These are phyloP conservation scores for Steccherinum ochraceum DNA, from an alignment of 768 basidiomycete genomes.

Conservation along the genomic window DNA sequence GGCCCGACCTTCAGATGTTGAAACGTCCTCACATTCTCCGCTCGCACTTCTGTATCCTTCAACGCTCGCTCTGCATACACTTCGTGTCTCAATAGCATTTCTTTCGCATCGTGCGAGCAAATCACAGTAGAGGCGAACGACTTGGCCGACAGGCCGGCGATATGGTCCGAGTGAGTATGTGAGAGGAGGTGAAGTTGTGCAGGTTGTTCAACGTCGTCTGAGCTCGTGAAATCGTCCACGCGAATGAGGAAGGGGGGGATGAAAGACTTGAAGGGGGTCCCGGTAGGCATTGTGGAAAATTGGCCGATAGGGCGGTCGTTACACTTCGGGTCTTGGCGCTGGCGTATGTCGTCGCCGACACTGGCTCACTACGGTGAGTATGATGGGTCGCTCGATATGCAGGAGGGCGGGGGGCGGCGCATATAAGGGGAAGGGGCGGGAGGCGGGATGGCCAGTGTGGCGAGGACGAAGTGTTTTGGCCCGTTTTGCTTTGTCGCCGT, in stretches of 20 bases:
- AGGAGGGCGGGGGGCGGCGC: neutral
- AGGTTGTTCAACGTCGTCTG: constrained; percentile 26
- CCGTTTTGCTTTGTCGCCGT: neutral
- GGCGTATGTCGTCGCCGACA: neutral
- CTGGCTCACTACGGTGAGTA: neutral
- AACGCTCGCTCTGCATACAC: constrained; percentile 58
- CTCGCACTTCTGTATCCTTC: constrained; percentile 42
- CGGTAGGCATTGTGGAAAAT: constrained; percentile 70
- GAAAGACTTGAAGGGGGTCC: constrained; percentile 74
- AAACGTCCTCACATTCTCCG: constrained; percentile 53
- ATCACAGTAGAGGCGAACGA: constrained; percentile 68
- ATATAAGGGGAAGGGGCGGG: neutral
- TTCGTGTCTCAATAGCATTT: constrained; percentile 79
- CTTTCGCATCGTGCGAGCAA: constrained; percentile 80
- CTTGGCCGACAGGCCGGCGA: constrained; percentile 66
- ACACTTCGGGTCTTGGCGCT: neutral
- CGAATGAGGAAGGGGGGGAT: constrained; percentile 75
- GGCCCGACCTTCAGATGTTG: constrained; percentile 61
- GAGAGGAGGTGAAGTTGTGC: constrained; percentile 69
- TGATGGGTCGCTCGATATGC: neutral
- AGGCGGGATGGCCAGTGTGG: neutral
- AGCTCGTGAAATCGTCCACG: constrained; percentile 72
- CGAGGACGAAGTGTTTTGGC: neutral
- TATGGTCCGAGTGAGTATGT: constrained; percentile 88
- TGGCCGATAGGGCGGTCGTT: too few species aligned